Evolutionary conservation across 176 grass and related monocot genomes (phyloP).

Genomic region (Tillandsia fasciculata): DNA sequence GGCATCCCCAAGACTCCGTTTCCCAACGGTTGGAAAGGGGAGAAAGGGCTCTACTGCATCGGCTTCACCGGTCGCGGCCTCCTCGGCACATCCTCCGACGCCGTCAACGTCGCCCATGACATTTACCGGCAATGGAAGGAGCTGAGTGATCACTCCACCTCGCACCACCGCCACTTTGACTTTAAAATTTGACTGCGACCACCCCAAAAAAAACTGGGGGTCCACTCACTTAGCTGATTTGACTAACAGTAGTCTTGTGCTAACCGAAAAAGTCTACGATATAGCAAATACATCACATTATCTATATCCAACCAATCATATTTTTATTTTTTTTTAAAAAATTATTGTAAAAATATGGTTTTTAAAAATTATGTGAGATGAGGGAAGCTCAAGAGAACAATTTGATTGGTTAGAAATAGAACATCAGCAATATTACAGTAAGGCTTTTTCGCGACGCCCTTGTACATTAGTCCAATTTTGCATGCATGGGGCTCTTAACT

Average conservation of each 20-base stretch:
- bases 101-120: slow-evolving; percentile 55
- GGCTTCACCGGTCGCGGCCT: slow-evolving; percentile 74
- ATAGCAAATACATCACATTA: too few relatives aligned
- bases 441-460: neutral
- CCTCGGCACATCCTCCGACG: slow-evolving; percentile 67
- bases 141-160: neutral
- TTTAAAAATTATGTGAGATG: too few relatives aligned
- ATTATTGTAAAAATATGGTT: too few relatives aligned
- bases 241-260: too few relatives aligned
- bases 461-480: slow-evolving; percentile 42
- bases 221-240: too few relatives aligned
- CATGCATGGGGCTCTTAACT: slow-evolving; percentile 12
- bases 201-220: too few relatives aligned
- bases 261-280: too few relatives aligned
- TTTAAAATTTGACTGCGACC: slow-evolving; percentile 3
- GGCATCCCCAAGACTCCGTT: slow-evolving; percentile 50
- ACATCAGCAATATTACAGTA: too few relatives aligned
- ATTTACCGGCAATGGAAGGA: slow-evolving; percentile 51
- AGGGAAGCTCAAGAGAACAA: too few relatives aligned
- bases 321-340: too few relatives aligned
- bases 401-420: too few relatives aligned
- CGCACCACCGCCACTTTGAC: slow-evolving; percentile 9
- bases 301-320: too few relatives aligned
- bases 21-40: slow-evolving; percentile 66
- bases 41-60: slow-evolving; percentile 72